Evolutionary conservation across 164 flowering plant species (phyloP), one percentile per base, ranked within the genome.

Genomic region (Umbilicus rupestris): DNA sequence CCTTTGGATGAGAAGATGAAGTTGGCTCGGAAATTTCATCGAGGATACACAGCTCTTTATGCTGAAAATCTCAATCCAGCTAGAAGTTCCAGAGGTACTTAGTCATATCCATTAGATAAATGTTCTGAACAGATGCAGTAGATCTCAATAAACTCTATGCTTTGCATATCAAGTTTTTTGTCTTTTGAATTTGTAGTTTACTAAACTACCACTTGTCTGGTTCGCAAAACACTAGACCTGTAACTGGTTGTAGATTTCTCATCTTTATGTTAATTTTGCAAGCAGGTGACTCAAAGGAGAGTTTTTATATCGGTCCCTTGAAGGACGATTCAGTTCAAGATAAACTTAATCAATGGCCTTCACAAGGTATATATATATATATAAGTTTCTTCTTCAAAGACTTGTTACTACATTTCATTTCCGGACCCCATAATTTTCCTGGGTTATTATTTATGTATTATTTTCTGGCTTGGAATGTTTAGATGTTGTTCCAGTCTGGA

Each of bases 231-330:
- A n/a, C 28, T 45, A 4, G 64, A 42, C 14, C 46, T 37, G 30
- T 7, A n/a, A 19, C 6, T 20, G 5, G 5, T 10, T 39, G 11
- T n/a, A n/a, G n/a, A 9, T 11, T 64, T 20, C 22, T 64, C 28
- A 29, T 10, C 24, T 50, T 8, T 66, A 9, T 15, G 16, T 29
- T 19, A 67, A 39, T 69, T 63, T 64, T 47, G 31, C 64, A 62
- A 66, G 44, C 78, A 92, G 96, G 98, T 74, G 98, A 92, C 69
- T 74, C 82, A 17, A 89, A 92, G 72, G 98, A 92, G 81, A 72
- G 81, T 66, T 85, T 84, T 79, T 80, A 87, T 62, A 73, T 92
- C 76, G 98, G 96, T 37, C 84, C 92, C 67, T 30, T 81, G 35
- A 82, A 80, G 26, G 84, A 67, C 9, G 68, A 2, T 20, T 26